phyloP scores from a whole-genome alignment of 805 yeast species.

The Monosporozyma siamensis region DNA sequence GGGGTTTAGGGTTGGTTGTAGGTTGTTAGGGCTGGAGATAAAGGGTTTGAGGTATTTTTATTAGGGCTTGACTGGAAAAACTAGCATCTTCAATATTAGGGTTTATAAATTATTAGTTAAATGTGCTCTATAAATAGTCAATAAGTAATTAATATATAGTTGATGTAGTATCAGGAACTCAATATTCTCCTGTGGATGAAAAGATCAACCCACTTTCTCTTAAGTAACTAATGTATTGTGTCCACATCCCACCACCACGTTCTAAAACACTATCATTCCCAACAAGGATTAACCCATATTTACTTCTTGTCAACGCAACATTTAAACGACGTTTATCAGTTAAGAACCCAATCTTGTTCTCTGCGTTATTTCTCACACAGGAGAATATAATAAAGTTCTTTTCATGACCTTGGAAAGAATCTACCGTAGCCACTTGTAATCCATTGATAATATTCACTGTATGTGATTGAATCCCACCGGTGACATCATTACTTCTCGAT shows the following conservation, averaged over 20 bases:
- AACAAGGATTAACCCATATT: slow-evolving; percentile 47
- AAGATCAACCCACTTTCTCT: slow-evolving; percentile 29
- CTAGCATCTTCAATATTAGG: neutral
- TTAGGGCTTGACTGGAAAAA: neutral
- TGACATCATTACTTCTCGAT: slow-evolving; percentile 8
- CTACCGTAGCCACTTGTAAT: slow-evolving; percentile 52
- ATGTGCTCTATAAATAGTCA: too few species aligned
- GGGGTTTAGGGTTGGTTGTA: neutral
- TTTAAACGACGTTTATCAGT: slow-evolving; percentile 54
- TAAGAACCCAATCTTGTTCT: slow-evolving; percentile 50
- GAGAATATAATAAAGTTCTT: slow-evolving; percentile 72
- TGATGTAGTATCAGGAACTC: too few species aligned
- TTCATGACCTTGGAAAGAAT: slow-evolving; percentile 88
- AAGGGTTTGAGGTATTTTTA: neutral
- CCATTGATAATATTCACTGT: slow-evolving; percentile 33
- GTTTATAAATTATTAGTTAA: neutral
- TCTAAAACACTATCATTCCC: slow-evolving; percentile 50
- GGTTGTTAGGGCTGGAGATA: neutral
- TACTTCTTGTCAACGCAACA: slow-evolving; percentile 66
- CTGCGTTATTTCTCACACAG: slow-evolving; percentile 59
- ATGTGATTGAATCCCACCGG: slow-evolving; percentile 6
- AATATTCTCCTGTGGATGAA: too few species aligned
- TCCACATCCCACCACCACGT: slow-evolving; percentile 42
- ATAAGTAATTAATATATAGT: too few species aligned
- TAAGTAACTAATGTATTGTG: slow-evolving; percentile 37